Conservation (phyloP, 208 protist species). For the Trypanosoma lewisi region DNA sequence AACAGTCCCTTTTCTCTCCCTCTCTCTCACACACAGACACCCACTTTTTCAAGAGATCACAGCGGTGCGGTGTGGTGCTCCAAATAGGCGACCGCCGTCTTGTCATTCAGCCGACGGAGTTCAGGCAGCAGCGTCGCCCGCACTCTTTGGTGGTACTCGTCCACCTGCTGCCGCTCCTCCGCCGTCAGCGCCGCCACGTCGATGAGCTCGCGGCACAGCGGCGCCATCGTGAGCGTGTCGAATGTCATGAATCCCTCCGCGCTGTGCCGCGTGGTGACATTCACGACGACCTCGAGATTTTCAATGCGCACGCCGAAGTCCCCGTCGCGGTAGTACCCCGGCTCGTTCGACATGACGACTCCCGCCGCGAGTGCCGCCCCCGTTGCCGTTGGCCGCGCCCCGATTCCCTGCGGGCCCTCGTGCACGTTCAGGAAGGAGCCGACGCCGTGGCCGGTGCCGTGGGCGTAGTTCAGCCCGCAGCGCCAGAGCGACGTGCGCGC, state of each 20-base stretch:
- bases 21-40: not conserved
- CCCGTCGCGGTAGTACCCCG: conserved; percentile 98
- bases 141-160: conserved; percentile 77
- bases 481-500: conserved; percentile 92
- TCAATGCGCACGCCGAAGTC: conserved; percentile 98
- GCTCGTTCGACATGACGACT: conserved; percentile 90
- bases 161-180: conserved; percentile 65
- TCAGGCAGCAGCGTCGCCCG: conserved; percentile 36
- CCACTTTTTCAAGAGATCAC: not conserved
- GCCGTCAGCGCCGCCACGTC: conserved; percentile 66
- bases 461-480: conserved; percentile 93
- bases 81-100: conserved; percentile 59
- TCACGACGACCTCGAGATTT: conserved; percentile 93
- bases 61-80: conserved; percentile 54
- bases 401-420: conserved; percentile 92
- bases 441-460: conserved; percentile 97
- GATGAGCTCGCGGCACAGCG: conserved; percentile 91
- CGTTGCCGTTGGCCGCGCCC: conserved; percentile 40
- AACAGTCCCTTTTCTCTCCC: not conserved
- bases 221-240: conserved; percentile 84
- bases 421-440: conserved; percentile 97
- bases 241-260: conserved; percentile 69
- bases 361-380: conserved; percentile 53
- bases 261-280: conserved; percentile 48
- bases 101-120: conserved; percentile 47